Evolutionary conservation across 805 yeast species (phyloP).

Genomic region (Tetrapisispora namnaoensis): DNA sequence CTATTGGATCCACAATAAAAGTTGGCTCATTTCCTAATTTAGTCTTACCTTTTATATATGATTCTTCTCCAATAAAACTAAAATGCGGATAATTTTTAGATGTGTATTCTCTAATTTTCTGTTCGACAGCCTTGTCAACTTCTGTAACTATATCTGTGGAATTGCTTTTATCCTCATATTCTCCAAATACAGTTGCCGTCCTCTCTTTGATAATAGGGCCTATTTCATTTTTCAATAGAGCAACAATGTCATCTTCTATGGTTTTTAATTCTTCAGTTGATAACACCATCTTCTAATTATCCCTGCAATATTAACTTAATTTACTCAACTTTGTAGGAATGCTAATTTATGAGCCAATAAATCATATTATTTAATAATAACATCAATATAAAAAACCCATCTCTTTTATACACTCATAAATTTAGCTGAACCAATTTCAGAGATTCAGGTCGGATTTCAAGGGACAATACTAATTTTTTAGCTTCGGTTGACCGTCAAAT

Average conservation of each 20-base stretch:
- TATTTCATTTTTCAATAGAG: conserved; percentile 15
- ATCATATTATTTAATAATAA: too few species aligned
- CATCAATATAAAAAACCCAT: too few species aligned
- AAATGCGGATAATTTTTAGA: conserved; percentile 37
- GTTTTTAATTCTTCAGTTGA: conserved; percentile 17
- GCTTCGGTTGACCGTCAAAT: neutral
- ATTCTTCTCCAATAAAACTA: conserved; percentile 54
- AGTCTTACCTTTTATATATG: conserved; percentile 41
- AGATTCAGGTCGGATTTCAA: too few species aligned
- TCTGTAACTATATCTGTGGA: conserved; percentile 56
- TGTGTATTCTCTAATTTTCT: conserved; percentile 26
- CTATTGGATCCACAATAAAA: conserved; percentile 56
- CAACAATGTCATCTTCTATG: conserved; percentile 18
- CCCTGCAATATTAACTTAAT: neutral
- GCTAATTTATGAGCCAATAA: too few species aligned
- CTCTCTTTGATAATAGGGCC: conserved; percentile 22
- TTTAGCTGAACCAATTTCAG: neutral
- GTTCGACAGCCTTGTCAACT: conserved; percentile 48
- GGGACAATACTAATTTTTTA: neutral
- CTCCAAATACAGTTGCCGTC: conserved; percentile 25
- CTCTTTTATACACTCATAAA: too few species aligned
- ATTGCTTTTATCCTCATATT: conserved; percentile 47
- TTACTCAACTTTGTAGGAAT: too few species aligned
- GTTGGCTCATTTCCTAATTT: conserved; percentile 44
- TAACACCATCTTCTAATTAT: conserved; percentile 10